A percentile compares a stretch with the other conserved stretches of the same genome.
Conservation (phyloP, 1,139 yeast genomes). For the Fermentozyma sake region DNA sequence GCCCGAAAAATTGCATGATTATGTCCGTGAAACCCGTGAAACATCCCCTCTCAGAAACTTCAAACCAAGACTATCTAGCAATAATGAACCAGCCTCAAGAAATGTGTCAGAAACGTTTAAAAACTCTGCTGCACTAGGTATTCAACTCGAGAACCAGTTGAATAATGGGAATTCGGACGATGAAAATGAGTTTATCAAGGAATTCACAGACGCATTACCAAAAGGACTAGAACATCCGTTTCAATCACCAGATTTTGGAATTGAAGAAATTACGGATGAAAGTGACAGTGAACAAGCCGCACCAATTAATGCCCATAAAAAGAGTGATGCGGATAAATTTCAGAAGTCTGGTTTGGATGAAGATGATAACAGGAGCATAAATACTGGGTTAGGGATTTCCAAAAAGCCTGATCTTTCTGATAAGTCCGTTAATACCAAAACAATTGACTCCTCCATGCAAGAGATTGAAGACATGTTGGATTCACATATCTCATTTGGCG, state of each 20-base stretch:
- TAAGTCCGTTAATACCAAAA: constrained; percentile 6
- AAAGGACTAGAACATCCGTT: too few species aligned
- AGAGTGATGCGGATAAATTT: neutral
- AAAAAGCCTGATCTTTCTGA: constrained; percentile 19
- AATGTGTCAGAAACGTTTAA: constrained; percentile 24
- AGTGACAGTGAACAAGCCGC: constrained; percentile 17
- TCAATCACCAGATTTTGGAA: constrained; percentile 32
- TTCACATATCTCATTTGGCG: constrained; percentile 21
- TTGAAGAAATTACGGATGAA: constrained; percentile 34
- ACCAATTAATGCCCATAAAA: constrained; percentile 1
- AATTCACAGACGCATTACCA: constrained; percentile 10
- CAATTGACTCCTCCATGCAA: constrained; percentile 33
- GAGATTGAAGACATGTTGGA: constrained; percentile 42
- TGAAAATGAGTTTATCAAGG: constrained; percentile 6
- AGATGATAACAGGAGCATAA: too few species aligned
- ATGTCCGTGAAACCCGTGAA: constrained; percentile 14
- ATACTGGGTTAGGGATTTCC: constrained; percentile 11
- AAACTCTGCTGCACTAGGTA: constrained; percentile 23
- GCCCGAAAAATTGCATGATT: constrained; percentile 18
- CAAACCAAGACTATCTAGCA: constrained; percentile 11
- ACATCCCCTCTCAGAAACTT: constrained; percentile 21
- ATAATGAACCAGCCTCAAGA: constrained; percentile 6
- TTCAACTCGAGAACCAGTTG: constrained; percentile 20
- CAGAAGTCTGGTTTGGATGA: too few species aligned
- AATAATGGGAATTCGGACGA: constrained; percentile 5